These are phyloP conservation scores for Platismatia glauca DNA, from an alignment of 495 filamentous ascomycete genomes.

Conservation along the genomic window DNA sequence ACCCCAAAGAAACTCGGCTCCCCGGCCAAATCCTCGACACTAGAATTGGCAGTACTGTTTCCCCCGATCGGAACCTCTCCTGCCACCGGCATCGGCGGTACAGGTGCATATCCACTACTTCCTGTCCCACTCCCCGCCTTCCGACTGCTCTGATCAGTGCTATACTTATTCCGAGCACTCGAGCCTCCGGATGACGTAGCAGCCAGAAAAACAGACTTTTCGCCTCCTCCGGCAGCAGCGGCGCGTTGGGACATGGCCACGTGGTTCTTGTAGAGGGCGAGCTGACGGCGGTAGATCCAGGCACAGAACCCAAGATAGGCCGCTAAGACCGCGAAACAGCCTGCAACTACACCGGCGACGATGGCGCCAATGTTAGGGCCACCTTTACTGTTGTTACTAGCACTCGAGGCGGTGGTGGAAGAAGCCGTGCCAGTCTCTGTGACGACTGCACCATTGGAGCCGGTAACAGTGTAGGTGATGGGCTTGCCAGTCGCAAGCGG, in stretches of 20 bases:
- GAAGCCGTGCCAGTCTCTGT: conserved; percentile 29
- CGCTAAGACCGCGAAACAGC: conserved; percentile 47
- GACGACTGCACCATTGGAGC: conserved; percentile 47
- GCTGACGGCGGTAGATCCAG: conserved; percentile 58
- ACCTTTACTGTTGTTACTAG: conserved; percentile 12
- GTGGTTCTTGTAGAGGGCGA: conserved; percentile 52
- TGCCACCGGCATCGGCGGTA: conserved; percentile 23
- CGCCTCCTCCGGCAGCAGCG: conserved; percentile 23
- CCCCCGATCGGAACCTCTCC: conserved; percentile 31
- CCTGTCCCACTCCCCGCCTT: conserved; percentile 18
- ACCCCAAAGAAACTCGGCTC: conserved; percentile 71
- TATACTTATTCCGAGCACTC: conserved; percentile 16
- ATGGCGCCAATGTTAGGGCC: conserved; percentile 51
- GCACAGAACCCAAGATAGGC: conserved; percentile 62
- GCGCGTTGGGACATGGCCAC: conserved; percentile 44
- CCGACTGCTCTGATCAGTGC: conserved; percentile 23
- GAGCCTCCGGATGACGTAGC: conserved; percentile 24
- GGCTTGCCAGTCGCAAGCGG: conserved; percentile 59
- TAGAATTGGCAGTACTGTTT: conserved; percentile 31
- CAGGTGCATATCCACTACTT: conserved; percentile 21
- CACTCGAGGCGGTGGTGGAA: conserved; percentile 12
- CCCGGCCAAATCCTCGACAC: conserved; percentile 47
- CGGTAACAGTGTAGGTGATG: conserved; percentile 56
- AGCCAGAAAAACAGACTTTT: conserved; percentile 28
- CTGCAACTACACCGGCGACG: conserved; percentile 55